Conservation (phyloP, 768 basidiomycete genomes). For the Pleurotus giganteus region DNA sequence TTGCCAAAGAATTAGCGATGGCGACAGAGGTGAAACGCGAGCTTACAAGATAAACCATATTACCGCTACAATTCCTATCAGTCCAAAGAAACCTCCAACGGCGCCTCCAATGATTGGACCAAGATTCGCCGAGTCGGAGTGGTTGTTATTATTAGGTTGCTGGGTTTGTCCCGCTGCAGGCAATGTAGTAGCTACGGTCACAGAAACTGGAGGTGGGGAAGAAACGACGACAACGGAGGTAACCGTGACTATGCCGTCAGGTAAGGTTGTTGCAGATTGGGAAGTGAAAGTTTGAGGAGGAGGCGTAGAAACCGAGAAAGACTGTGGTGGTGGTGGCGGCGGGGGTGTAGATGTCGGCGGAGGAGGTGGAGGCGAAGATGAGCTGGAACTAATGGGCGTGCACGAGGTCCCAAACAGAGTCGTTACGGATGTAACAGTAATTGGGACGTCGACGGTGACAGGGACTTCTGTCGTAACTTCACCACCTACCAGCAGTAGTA, state of each 20-base stretch:
- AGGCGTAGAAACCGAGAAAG: constrained; percentile 21
- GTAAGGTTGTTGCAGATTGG: constrained; percentile 32
- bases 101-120: constrained; percentile 53
- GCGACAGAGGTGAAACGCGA: neutral
- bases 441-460: constrained; percentile 32
- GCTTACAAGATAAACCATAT: constrained; percentile 53
- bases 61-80: constrained; percentile 40
- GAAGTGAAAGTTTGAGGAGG: constrained; percentile 29
- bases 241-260: constrained; percentile 38
- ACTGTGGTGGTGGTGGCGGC: constrained; percentile 7
- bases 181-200: constrained; percentile 22
- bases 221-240: constrained; percentile 35
- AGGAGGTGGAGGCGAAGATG: constrained; percentile 11
- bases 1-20: constrained; percentile 5
- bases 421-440: constrained; percentile 28
- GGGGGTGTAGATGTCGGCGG: constrained; percentile 10
- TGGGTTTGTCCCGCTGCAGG: constrained; percentile 8
- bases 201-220: constrained; percentile 28
- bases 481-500: neutral
- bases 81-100: constrained; percentile 52
- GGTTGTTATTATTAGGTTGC: constrained; percentile 9
- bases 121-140: constrained; percentile 22
- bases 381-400: constrained; percentile 13
- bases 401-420: constrained; percentile 44
- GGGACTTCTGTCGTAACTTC: constrained; percentile 19